phyloP scores from a whole-genome alignment of 2,329 filamentous ascomycete genomes.

The Penicillium sp. region DNA sequence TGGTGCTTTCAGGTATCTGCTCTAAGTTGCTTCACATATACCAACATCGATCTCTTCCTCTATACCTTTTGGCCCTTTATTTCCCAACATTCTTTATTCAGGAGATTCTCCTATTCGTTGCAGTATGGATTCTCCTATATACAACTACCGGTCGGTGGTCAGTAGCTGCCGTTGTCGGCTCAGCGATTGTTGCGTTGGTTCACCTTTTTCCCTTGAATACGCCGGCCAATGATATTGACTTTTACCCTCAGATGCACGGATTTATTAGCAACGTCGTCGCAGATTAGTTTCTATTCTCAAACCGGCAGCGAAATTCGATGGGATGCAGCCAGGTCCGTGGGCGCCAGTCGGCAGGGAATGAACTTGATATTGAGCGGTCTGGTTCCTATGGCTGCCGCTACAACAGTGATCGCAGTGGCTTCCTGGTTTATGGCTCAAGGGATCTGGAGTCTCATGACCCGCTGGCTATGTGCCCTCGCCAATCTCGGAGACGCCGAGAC shows the following conservation, averaged over 20 bases:
- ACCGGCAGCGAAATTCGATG: constrained; percentile 33
- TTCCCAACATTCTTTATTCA: constrained; percentile 31
- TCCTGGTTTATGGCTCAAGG: constrained; percentile 23
- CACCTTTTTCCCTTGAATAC: background rate
- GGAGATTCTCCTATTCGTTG: constrained; percentile 24
- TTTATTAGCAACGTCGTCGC: constrained; percentile 26
- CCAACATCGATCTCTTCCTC: constrained; percentile 25
- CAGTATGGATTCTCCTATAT: constrained; percentile 26
- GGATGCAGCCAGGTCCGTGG: constrained; percentile 30
- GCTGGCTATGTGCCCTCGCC: constrained; percentile 23
- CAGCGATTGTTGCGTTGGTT: constrained; percentile 26
- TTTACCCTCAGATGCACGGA: constrained; percentile 15
- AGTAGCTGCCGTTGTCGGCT: constrained; percentile 15
- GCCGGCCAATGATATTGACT: background rate
- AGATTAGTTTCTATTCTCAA: constrained; percentile 33
- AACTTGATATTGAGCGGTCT: constrained; percentile 31
- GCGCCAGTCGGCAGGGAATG: constrained; percentile 27
- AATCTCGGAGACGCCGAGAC: constrained; percentile 15
- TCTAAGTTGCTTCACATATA: constrained; percentile 31
- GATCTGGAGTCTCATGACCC: constrained; percentile 23
- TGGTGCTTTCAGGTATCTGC: constrained; percentile 26
- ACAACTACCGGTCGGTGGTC: constrained; percentile 18
- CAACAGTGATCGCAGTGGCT: constrained; percentile 17
- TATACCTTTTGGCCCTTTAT: constrained; percentile 25
- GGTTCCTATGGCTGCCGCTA: constrained; percentile 22